A percentile compares a stretch with the other conserved stretches of the same genome.
These are phyloP conservation scores for Lecanicillium sp. DNA, from an alignment of 2,329 filamentous ascomycete genomes.

Conservation along the genomic window DNA sequence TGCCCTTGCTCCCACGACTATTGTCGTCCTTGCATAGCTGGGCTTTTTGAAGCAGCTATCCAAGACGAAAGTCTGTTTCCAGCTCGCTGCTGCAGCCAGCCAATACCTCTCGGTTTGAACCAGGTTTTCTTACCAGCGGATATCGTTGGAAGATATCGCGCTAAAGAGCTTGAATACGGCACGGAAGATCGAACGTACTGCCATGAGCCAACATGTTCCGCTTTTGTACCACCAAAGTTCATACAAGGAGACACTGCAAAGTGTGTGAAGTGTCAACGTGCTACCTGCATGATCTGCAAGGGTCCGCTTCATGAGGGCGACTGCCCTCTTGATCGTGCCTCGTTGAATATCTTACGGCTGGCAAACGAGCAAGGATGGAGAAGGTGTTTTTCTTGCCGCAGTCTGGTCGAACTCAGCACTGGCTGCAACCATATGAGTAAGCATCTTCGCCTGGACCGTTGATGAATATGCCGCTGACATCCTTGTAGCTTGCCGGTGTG, in stretches of 20 bases:
- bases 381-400: constrained; percentile 34
- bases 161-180: constrained; percentile 40
- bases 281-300: constrained; percentile 47
- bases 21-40: background rate
- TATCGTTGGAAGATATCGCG: constrained; percentile 27
- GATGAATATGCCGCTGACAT: background rate
- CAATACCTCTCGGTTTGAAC: constrained; percentile 27
- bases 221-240: constrained; percentile 32
- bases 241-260: constrained; percentile 25
- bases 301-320: too few species aligned
- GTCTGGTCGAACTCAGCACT: constrained; percentile 35
- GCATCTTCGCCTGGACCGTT: constrained; percentile 16
- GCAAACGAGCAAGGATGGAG: constrained; percentile 42
- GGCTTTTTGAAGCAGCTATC: constrained; percentile 32
- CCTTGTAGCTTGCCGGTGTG: constrained; percentile 36
- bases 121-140: constrained; percentile 24
- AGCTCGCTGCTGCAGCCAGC: constrained; percentile 39
- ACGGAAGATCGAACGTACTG: constrained; percentile 46
- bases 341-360: too few species aligned
- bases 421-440: constrained; percentile 52
- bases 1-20: too few species aligned
- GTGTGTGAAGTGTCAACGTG: constrained; percentile 32
- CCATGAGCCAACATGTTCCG: constrained; percentile 29
- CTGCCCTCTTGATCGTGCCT: too few species aligned
- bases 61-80: constrained; percentile 44